Base-by-base conservation (phyloP, 1,284 basidiomycete genomes). In the Meripilus lineatus region DNA sequence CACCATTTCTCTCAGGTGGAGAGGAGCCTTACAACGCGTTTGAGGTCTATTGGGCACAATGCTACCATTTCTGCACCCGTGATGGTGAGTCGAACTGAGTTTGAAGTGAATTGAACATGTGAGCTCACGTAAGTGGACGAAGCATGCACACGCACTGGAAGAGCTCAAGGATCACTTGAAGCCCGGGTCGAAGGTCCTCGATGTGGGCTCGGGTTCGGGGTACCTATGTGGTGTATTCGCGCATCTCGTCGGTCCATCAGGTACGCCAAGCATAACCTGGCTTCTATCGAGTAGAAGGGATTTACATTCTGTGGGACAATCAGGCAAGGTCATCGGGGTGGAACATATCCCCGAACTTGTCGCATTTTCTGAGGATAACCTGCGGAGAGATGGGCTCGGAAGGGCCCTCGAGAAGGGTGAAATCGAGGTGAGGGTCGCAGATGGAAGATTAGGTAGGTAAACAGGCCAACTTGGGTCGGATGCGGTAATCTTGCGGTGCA, bases 51-150 rank as follows among this genome's bases (percentile, higher is more conserved):
- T 43, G 85, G 85, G 3, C 74, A 84, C 53, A 82, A 79, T 11
- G 92, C 90, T 17, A 95, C 92, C 0, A 93, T 94, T 49, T 88
- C 84, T 38, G 93, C 92, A 0, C 92, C 92, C 2, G 92, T 94
- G 61, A 94, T 93, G 89, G 86, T 84, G 32, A 34, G 59, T 46
- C 28, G 17, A 32, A 30, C n/a, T 8, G n/a, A 30, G 10, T 30
- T 10, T n/a, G 8, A 30, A n/a, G n/a, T n/a, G n/a, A 30, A 10
- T 10, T 30, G 10, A 10, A 30, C 8, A 10, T 30, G 8, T 10
- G 8, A 30, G 8, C 28, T 30, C n/a, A 30, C 28, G 8, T 8
- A 7, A 3, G 8, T 11, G 17, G 22, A 7, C 40, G 7, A 13
- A 89, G 87, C 92, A 95, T 52, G 92, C 89, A 0, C 81, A 91